Base-by-base conservation (phyloP, 164 flowering plant species). In the Houttuynia cordata region DNA sequence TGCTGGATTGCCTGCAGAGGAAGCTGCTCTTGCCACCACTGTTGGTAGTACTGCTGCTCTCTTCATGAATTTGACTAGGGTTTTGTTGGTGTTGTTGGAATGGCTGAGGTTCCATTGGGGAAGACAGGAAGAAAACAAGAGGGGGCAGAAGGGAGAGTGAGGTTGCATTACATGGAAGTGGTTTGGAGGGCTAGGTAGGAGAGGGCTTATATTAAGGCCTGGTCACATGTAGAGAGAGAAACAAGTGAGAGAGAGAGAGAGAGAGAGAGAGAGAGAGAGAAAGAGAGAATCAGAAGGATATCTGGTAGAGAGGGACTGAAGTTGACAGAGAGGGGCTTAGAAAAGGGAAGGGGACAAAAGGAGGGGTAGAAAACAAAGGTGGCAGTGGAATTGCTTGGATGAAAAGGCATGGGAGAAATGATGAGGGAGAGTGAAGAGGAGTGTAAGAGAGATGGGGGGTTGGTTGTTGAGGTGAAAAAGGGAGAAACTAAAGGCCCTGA, bases 281-380 rank as follows among this genome's bases (percentile, higher is more conserved):
- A 72, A 70, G 67, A 71, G 78, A 67, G 76, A 75, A 82, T 80
- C 80, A 82, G 70, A 71, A 70, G 65, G 76, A 80, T 76, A 85
- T 88, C 87, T 80, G 83, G 61, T 58, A 69, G 91, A 86, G 89
- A 84, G 75, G 83, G 91, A 89, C 83, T 86, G 93, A 89, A 84
- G 82, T 75, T 76, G 93, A 85, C 87, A 81, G 85, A 76, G 75
- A 60, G 53, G 56, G 62, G 71, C 61, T 75, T 57, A 67, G 67
- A 77, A 76, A 80, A 77, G 69, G 84, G 76, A 71, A 76, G 81
- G 83, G 87, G 91, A 84, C 93, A 83, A 87, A 84, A 73, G 70
- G 71, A 79, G 77, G 76, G 54, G 53, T 76, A 65, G 84, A 79
- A 82, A 79, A 81, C 39, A 56, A 59, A 78, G 78, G 67, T 37